A percentile compares a stretch with the other conserved stretches of the same genome.
phyloP scores from a whole-genome alignment of 345 rosid genomes.

The Citrus inodora region DNA sequence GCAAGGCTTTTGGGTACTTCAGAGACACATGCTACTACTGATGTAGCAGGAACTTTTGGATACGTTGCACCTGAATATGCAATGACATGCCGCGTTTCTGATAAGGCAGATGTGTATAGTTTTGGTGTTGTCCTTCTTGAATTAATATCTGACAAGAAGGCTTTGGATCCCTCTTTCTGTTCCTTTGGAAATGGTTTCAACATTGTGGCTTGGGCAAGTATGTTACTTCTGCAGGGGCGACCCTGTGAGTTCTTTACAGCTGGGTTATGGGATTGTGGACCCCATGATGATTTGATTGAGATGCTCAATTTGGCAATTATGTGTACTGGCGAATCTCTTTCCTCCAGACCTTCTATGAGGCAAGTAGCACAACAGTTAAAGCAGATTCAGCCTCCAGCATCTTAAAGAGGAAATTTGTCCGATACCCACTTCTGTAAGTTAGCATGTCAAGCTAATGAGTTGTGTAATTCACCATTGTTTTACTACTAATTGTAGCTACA shows the following conservation, averaged over 20 bases:
- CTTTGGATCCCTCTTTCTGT: constrained; percentile 49
- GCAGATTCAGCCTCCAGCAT: constrained; percentile 40
- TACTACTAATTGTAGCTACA: constrained; percentile 10
- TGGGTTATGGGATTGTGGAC: constrained; percentile 49
- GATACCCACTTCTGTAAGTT: constrained; percentile 23
- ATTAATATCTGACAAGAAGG: constrained; percentile 50
- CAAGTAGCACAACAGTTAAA: constrained; percentile 45
- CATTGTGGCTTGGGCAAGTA: constrained; percentile 49
- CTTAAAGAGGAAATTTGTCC: constrained; percentile 29
- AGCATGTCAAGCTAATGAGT: constrained; percentile 15
- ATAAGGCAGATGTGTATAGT: constrained; percentile 57
- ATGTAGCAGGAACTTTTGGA: constrained; percentile 56
- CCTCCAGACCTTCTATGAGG: constrained; percentile 54
- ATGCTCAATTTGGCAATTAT: constrained; percentile 36
- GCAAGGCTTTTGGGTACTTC: constrained; percentile 55
- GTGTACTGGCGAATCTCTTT: constrained; percentile 46
- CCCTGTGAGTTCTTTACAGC: constrained; percentile 37
- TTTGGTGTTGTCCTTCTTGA: constrained; percentile 53
- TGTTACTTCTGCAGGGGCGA: constrained; percentile 39
- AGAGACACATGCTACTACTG: constrained; percentile 56
- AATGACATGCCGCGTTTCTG: constrained; percentile 54
- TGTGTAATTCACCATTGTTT: constrained; percentile 19
- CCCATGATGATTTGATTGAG: constrained; percentile 41
- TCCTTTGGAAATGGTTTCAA: constrained; percentile 49
- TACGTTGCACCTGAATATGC: constrained; percentile 61